Evolutionary conservation across 106 monocot genomes (phyloP).

Genomic region (Platanthera zijinensis): DNA sequence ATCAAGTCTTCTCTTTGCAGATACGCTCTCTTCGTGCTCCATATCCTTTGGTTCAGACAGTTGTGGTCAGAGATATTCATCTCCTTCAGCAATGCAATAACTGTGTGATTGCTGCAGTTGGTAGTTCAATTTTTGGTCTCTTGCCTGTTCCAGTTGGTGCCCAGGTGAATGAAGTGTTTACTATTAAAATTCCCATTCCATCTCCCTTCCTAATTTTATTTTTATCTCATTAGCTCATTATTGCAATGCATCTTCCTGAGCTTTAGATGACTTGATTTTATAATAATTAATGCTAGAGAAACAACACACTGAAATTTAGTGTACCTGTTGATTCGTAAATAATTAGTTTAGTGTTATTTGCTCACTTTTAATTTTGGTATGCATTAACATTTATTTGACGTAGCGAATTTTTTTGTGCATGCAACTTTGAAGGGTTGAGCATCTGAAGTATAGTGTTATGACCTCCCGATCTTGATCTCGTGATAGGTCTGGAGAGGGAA

Average conservation of each 20-base stretch:
- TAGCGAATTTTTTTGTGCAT: background rate
- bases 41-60: conserved; percentile 82
- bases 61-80: conserved; percentile 79
- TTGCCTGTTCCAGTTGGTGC: conserved; percentile 92
- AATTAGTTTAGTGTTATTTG: background rate
- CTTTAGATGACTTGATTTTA: background rate
- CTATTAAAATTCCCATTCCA: background rate
- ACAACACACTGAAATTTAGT: background rate
- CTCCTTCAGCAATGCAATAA: conserved; percentile 62
- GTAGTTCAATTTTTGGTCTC: conserved; percentile 73
- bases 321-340: background rate
- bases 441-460: background rate
- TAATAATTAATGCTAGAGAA: background rate
- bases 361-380: background rate
- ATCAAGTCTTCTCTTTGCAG: conserved; percentile 30
- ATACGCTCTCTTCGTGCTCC: conserved; percentile 85
- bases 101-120: conserved; percentile 64
- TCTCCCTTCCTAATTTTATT: background rate
- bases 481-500: too few species aligned
- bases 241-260: background rate
- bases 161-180: conserved; percentile 40
- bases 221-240: too few species aligned
- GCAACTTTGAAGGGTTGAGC: background rate
- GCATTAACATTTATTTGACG: conserved; percentile 1
- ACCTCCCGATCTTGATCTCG: too few species aligned